A percentile compares a stretch with the other conserved stretches of the same genome.
Evolutionary conservation across 2,329 filamentous ascomycete genomes (phyloP).

Genomic region (Penicillium frequentans): DNA sequence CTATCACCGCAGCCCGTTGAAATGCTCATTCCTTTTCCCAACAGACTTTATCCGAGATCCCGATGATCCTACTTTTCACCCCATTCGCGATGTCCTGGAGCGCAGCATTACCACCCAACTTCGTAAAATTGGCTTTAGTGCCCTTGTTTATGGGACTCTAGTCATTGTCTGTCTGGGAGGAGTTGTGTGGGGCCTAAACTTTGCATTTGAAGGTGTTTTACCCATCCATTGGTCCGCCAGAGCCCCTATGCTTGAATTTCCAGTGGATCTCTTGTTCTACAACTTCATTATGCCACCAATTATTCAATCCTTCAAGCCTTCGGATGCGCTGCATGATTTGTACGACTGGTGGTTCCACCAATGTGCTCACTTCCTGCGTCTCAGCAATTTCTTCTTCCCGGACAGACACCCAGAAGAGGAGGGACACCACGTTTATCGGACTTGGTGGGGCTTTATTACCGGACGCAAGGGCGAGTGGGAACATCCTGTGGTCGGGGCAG

Average conservation of each 20-base stretch:
- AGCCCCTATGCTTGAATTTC: conserved; percentile 90
- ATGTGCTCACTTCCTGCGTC: conserved; percentile 74
- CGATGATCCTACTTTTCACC: conserved; percentile 97
- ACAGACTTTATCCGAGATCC: conserved; percentile 94
- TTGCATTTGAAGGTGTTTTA: conserved; percentile 68
- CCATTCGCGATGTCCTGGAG: conserved; percentile 93
- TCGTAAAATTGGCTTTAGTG: conserved; percentile 93
- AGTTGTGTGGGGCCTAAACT: conserved; percentile 87
- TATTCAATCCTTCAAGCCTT: conserved; percentile 80
- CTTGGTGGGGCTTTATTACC: conserved; percentile 51
- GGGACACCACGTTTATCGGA: conserved; percentile 62
- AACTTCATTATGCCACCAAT: conserved; percentile 92
- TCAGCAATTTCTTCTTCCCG: conserved; percentile 92
- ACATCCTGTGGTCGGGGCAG: conserved; percentile 34
- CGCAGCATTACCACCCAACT: conserved; percentile 89
- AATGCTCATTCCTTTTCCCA: conserved; percentile 1
- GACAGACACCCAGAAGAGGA: conserved; percentile 81
- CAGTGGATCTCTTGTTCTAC: conserved; percentile 90
- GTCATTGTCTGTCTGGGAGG: conserved; percentile 92
- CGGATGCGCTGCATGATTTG: conserved; percentile 77
- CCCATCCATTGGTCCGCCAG: conserved; percentile 93
- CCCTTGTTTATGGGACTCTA: conserved; percentile 88
- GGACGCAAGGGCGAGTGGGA: conserved; percentile 40
- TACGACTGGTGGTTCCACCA: conserved; percentile 96
- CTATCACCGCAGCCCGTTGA: background rate